Conservation (phyloP, 192 early-diverging fungal species). For the Gonapodya prolifera region DNA sequence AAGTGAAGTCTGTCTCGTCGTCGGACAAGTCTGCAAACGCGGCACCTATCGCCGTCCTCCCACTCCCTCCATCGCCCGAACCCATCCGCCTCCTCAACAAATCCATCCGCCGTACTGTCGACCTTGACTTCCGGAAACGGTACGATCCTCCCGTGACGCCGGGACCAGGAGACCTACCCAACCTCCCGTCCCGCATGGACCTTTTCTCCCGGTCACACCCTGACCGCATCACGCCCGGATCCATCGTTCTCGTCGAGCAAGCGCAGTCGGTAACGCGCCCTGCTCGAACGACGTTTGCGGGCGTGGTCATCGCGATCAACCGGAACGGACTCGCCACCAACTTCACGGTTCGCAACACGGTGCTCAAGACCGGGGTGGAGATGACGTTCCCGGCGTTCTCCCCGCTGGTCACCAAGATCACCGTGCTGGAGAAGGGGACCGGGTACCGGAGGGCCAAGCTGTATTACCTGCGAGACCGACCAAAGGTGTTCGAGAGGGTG, state of each 20-base stretch:
- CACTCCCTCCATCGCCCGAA: background rate
- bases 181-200: conserved; percentile 12
- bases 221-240: conserved; percentile 27
- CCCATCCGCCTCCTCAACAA: background rate
- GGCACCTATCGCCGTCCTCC: background rate
- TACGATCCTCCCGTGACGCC: conserved; percentile 20
- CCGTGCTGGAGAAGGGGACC: conserved; percentile 25
- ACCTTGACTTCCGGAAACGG: conserved; percentile 26
- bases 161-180: background rate
- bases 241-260: conserved; percentile 32
- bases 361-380: conserved; percentile 37
- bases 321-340: conserved; percentile 28
- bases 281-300: conserved; percentile 29
- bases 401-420: conserved; percentile 31
- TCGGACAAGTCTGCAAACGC: background rate
- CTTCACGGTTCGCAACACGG: conserved; percentile 29
- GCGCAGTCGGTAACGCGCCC: conserved; percentile 27
- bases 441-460: conserved; percentile 16
- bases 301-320: conserved; percentile 27
- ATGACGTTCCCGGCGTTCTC: conserved; percentile 35
- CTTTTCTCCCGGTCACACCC: conserved; percentile 18
- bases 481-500: background rate
- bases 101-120: conserved; percentile 23
- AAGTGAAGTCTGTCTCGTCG: background rate
- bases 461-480: background rate